Conservation (phyloP, 116 monocot species). For the Cymodocea nodosa region DNA sequence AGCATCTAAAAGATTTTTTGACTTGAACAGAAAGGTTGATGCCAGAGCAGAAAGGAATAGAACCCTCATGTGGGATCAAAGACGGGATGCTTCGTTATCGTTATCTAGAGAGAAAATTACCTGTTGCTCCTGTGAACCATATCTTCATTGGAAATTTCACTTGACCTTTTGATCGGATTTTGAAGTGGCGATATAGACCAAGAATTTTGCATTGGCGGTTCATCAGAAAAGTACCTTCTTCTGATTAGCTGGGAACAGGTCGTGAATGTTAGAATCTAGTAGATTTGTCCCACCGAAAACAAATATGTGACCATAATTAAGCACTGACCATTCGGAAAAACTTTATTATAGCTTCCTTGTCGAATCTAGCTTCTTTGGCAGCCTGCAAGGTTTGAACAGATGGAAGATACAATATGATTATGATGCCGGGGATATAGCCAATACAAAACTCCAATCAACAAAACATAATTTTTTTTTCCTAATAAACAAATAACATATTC, state of each 20-base stretch:
- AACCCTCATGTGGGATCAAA: neutral
- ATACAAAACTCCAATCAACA: too few species aligned
- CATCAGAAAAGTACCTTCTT: conserved; percentile 65
- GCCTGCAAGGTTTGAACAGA: conserved; percentile 32
- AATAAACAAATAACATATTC: too few species aligned
- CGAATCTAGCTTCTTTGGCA: conserved; percentile 84
- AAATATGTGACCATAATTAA: neutral
- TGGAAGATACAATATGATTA: too few species aligned
- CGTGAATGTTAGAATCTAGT: neutral
- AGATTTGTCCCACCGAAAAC: neutral
- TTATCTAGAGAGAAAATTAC: conserved; percentile 12
- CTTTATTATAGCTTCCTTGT: conserved; percentile 86
- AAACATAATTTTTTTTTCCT: too few species aligned
- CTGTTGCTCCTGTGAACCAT: conserved; percentile 36
- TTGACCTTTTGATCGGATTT: conserved; percentile 20
- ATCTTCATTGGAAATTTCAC: conserved; percentile 51
- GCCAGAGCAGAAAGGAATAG: too few species aligned
- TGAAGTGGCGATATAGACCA: conserved; percentile 44
- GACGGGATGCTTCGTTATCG: neutral
- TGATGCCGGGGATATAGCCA: too few species aligned
- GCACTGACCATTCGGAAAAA: conserved; percentile 72
- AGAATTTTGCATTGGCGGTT: conserved; percentile 22
- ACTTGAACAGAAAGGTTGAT: too few species aligned
- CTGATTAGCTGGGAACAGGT: conserved; percentile 45
- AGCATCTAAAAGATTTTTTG: too few species aligned